These are phyloP conservation scores for Clarireedia paspali DNA, from an alignment of 2,329 filamentous ascomycete genomes.

Conservation along the genomic window DNA sequence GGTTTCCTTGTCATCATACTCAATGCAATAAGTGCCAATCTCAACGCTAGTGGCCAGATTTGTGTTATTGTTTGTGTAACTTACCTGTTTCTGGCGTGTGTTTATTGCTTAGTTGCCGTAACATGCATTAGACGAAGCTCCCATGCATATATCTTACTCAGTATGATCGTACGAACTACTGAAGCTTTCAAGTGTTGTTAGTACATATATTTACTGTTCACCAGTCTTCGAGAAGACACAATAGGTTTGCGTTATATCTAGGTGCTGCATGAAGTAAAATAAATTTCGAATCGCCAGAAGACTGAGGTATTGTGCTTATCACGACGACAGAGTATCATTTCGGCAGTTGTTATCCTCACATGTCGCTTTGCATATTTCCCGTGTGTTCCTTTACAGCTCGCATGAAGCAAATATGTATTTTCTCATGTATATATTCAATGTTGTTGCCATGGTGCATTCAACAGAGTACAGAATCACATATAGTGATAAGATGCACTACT, in stretches of 20 bases:
- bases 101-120: neutral
- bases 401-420: neutral
- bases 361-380: neutral
- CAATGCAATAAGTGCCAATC: neutral
- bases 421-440: neutral
- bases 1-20: neutral
- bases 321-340: neutral
- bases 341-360: neutral
- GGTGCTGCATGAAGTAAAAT: too few species aligned
- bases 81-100: neutral
- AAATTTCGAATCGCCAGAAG: too few species aligned
- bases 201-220: too few species aligned
- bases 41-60: neutral
- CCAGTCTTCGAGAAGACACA: too few species aligned
- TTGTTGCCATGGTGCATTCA: neutral
- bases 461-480: neutral
- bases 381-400: neutral
- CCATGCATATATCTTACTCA: neutral
- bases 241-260: too few species aligned
- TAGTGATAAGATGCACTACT: neutral
- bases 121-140: neutral
- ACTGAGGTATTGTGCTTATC: too few species aligned
- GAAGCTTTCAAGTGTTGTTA: neutral
- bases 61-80: neutral
- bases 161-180: neutral